Base-by-base conservation (phyloP, 345 rosid genomes). In the Pistacia atlantica region DNA sequence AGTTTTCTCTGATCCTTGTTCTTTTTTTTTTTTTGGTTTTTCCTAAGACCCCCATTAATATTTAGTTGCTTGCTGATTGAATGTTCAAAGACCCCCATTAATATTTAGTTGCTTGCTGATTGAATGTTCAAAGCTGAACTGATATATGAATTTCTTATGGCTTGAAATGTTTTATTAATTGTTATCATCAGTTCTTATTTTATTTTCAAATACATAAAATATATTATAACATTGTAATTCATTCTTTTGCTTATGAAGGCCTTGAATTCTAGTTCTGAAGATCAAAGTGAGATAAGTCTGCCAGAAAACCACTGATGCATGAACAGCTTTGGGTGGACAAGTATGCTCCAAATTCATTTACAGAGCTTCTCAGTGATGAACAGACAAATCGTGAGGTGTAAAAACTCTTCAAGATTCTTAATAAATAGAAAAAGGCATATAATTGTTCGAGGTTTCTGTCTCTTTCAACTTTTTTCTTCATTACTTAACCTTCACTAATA, bases 341-440 rank as follows among this genome's bases (percentile, higher is more conserved):
- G 78, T 93, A 96, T 84, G 87, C 97, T 85, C 99, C 99, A 57
- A 85, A 82, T 80, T 92, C 97, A 74, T 96, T 96, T 73, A 92
- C 97, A 8, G 99, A 96, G 90, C 97, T 96, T 69, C 97, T 96
- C 69, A 93, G 99, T 80, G 99, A 93, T 83, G 99, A 96, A 79
- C 93, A 88, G 69, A 96, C 98, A 70, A 96, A 96, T 83, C 95
- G 99, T 51, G 98, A 96, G 97, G 99, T 90, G 86, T 75, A 54
- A 58, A 33, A 71, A 55, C 74, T 84, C 56, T 76, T 35, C n/a
- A 64, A 25, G 7, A 25, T 31, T 65, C 51, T 52, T 51, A 78
- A 61, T 31, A 79, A 28, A 71, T 72, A 42, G 28, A 65, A 55
- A 31, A 78, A 56, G 25, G 22, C 17, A 42, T 65, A 2, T 31